phyloP scores from a whole-genome alignment of 1,284 basidiomycete species.

The Malassezia arunalokei region DNA sequence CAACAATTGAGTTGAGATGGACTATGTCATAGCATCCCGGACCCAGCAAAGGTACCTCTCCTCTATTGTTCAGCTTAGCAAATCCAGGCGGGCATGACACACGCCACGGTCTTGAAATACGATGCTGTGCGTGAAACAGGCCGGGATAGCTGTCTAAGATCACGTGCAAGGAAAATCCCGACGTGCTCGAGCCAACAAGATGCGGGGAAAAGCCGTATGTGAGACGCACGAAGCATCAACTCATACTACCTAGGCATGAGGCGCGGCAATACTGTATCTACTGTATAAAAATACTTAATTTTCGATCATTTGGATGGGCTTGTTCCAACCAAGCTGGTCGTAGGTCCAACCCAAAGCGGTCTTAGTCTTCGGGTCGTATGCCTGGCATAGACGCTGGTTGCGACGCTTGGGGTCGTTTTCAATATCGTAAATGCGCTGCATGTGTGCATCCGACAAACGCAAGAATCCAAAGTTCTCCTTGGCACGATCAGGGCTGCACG shows the following conservation, averaged over 20 bases:
- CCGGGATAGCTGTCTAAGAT: no score
- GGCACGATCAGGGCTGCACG: conserved; percentile 58
- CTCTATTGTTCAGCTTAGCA: conserved; percentile 19
- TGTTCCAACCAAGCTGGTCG: conserved; percentile 31
- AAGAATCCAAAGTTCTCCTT: conserved; percentile 60
- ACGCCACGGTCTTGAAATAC: no score
- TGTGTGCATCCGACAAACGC: conserved; percentile 56
- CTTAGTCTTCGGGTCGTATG: conserved; percentile 17
- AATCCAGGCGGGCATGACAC: no score
- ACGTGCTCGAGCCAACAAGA: no score
- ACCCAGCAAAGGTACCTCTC: conserved; percentile 26
- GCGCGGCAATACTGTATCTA: no score
- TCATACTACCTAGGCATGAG: no score
- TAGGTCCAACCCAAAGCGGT: conserved; percentile 23
- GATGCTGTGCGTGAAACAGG: no score
- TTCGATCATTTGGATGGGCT: neutral
- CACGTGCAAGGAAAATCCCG: no score
- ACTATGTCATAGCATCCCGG: conserved; percentile 19
- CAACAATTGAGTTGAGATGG: conserved; percentile 1
- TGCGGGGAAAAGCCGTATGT: no score
- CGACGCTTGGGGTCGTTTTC: conserved; percentile 21
- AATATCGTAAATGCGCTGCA: conserved; percentile 37
- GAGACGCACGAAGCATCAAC: no score
- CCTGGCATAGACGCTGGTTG: conserved; percentile 15
- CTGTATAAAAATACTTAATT: neutral